Percentiles rank a stretch among this genome's conserved stretches.
phyloP scores from a whole-genome alignment of 441 rosid genomes.

The Cnidoscolus chayamansa region DNA sequence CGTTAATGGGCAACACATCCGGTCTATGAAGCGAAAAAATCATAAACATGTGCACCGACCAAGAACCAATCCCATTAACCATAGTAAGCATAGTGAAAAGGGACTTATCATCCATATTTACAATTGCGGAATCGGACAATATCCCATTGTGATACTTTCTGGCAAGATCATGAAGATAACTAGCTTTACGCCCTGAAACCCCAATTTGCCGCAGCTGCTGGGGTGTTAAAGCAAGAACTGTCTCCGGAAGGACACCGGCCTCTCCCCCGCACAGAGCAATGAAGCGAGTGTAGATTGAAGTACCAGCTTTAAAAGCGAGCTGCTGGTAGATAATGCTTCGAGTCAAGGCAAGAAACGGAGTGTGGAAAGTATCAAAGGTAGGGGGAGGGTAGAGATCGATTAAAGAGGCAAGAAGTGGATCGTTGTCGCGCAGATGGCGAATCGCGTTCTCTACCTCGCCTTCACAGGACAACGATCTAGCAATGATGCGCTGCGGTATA shows the following conservation, averaged over 20 bases:
- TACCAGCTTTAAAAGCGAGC: constrained; percentile 80
- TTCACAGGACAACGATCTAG: constrained; percentile 70
- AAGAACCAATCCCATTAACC: constrained; percentile 97
- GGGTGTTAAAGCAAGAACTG: constrained; percentile 57
- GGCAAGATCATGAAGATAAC: constrained; percentile 86
- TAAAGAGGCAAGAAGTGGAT: constrained; percentile 60
- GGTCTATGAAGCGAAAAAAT: constrained; percentile 93
- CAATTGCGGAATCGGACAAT: constrained; percentile 64
- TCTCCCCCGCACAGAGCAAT: constrained; percentile 77
- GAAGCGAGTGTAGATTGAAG: constrained; percentile 86
- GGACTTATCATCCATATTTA: constrained; percentile 91
- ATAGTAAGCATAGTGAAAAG: constrained; percentile 93
- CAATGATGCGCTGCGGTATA: constrained; percentile 39
- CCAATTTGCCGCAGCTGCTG: constrained; percentile 90
- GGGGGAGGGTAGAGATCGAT: constrained; percentile 72
- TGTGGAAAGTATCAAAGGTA: constrained; percentile 63
- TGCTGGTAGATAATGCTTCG: constrained; percentile 91
- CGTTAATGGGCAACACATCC: constrained; percentile 88
- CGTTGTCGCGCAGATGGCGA: constrained; percentile 64
- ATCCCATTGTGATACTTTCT: constrained; percentile 87
- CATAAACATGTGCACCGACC: constrained; percentile 99
- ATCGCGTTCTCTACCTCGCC: constrained; percentile 80
- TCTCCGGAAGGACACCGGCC: constrained; percentile 63
- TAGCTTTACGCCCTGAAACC: constrained; percentile 85
- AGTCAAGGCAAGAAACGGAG: constrained; percentile 81